Conservation (phyloP, 2,329 filamentous ascomycete genomes). For the Botrytis elliptica region DNA sequence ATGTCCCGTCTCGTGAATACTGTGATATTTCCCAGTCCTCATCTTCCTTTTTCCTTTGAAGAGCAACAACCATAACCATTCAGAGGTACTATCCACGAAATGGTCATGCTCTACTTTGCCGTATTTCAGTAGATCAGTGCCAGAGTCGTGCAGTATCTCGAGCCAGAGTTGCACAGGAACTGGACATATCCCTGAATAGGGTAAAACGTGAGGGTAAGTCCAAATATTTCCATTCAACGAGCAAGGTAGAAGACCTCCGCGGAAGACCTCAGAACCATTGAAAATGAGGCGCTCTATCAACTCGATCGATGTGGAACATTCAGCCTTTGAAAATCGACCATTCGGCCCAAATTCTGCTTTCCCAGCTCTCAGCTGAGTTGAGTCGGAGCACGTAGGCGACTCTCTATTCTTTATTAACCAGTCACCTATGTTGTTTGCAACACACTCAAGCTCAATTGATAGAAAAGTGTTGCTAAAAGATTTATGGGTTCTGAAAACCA, state of each 20-base stretch:
- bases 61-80: no score
- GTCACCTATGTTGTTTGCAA: no score
- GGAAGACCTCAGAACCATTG: fast-evolving
- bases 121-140: background rate
- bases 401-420: no score
- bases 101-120: background rate
- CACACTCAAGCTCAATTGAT: background rate
- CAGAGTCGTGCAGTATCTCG: background rate
- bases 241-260: no score
- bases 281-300: background rate
- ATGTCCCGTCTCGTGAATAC: no score
- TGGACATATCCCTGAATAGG: background rate
- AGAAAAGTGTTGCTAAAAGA: no score
- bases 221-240: no score
- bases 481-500: background rate
- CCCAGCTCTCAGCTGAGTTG: background rate
- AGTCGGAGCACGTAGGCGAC: fast-evolving
- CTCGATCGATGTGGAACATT: fast-evolving
- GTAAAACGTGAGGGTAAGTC: no score
- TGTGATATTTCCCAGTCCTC: no score
- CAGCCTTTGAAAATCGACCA: fast-evolving
- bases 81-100: background rate
- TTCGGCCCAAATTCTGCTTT: background rate
- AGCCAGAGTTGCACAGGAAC: background rate
- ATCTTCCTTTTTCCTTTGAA: no score